Percentiles rank a stretch among this genome's conserved stretches.
These are phyloP conservation scores for Vaccinium macrocarpon DNA, from an alignment of 148 eudicot species.

Conservation along the genomic window DNA sequence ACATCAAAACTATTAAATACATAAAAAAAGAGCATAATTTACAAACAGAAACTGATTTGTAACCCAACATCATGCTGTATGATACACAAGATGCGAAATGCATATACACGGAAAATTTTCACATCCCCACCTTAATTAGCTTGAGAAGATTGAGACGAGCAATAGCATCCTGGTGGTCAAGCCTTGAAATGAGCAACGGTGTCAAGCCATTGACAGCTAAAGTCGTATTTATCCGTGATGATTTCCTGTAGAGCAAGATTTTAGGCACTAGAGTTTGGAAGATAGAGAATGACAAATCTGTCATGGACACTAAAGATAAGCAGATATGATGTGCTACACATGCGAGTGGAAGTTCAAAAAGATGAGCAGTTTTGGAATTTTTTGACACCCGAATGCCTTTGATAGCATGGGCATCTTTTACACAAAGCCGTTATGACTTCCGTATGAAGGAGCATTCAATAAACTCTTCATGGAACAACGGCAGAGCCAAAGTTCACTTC, in stretches of 20 bases:
- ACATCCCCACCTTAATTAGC: conserved; percentile 69
- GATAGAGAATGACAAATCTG: neutral
- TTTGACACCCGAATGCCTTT: neutral
- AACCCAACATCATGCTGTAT: neutral
- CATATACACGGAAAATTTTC: neutral
- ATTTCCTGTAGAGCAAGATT: conserved; percentile 64
- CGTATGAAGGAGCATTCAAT: neutral
- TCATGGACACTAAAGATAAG: neutral
- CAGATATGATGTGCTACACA: neutral
- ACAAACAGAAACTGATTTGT: neutral
- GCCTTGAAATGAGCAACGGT: conserved; percentile 82
- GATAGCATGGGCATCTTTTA: neutral
- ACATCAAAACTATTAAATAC: neutral
- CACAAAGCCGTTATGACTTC: neutral
- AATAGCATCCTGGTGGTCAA: conserved; percentile 97
- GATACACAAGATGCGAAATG: neutral
- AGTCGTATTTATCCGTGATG: conserved; percentile 86
- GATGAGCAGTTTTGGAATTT: neutral
- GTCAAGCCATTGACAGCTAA: conserved; percentile 95
- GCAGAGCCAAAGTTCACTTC: neutral
- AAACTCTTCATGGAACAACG: neutral
- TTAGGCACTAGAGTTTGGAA: neutral
- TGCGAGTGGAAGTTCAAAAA: neutral
- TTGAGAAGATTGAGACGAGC: conserved; percentile 95
- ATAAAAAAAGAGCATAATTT: neutral